These are phyloP conservation scores for Syncephalastrum racemosum DNA, from an alignment of 371 early-diverging fungal genomes.

Conservation along the genomic window DNA sequence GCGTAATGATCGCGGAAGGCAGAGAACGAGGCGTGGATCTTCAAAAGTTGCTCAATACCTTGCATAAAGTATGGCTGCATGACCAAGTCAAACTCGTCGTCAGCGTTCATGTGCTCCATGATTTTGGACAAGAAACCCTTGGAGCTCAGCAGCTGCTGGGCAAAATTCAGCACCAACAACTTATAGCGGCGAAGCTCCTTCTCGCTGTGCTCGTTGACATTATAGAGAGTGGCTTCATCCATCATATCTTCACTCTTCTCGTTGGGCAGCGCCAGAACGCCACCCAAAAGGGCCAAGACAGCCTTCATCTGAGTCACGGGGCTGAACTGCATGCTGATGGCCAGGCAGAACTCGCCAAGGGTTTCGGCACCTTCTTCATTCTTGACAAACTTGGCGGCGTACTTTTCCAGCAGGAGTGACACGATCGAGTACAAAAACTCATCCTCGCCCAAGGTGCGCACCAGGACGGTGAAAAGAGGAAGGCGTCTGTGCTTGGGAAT, in stretches of 20 bases:
- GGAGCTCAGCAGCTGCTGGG: conserved; percentile 62
- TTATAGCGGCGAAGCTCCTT: conserved; percentile 80
- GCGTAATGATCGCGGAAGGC: conserved; percentile 41
- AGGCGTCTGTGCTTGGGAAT: conserved; percentile 93
- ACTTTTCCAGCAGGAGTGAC: conserved; percentile 73
- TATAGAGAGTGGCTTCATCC: conserved; percentile 38
- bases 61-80: conserved; percentile 58
- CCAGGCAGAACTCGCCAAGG: conserved; percentile 66
- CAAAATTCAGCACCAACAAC: conserved; percentile 69
- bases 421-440: conserved; percentile 75
- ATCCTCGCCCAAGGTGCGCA: conserved; percentile 78
- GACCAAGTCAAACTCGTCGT: conserved; percentile 28
- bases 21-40: conserved; percentile 58
- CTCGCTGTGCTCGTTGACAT: conserved; percentile 51
- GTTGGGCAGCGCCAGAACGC: conserved; percentile 64
- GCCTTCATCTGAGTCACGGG: conserved; percentile 71
- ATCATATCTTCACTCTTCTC: conserved; percentile 47
- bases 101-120: conserved; percentile 33
- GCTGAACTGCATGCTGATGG: conserved; percentile 64
- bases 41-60: conserved; percentile 47
- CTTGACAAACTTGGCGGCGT: conserved; percentile 56
- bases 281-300: conserved; percentile 57
- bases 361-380: conserved; percentile 59
- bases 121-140: conserved; percentile 66
- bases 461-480: conserved; percentile 81